Evolutionary conservation across 495 filamentous ascomycete species (phyloP).

Genomic region (Hypoxylon subgilvum): DNA sequence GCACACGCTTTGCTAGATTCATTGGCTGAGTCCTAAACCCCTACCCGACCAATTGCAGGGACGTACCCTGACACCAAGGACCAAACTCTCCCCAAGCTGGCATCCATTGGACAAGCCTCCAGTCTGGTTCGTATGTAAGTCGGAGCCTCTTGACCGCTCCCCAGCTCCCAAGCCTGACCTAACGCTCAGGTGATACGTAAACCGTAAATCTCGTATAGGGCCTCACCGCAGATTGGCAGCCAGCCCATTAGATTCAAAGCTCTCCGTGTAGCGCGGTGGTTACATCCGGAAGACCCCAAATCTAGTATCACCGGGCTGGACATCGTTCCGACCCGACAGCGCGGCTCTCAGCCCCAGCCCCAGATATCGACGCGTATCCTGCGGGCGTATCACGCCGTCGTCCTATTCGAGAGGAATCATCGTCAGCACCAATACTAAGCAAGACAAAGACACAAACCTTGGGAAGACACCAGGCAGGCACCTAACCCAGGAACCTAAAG

Average conservation of each 20-base stretch:
- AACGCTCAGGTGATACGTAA: too few species aligned
- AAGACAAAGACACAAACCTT: not conserved
- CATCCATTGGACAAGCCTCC: too few species aligned
- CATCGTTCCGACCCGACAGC: conserved; percentile 67
- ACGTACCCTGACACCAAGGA: conserved; percentile 13
- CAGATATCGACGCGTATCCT: conserved; percentile 82
- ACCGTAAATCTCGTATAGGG: too few species aligned
- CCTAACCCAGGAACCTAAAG: too few species aligned
- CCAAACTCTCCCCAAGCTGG: not conserved
- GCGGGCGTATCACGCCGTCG: conserved; percentile 90
- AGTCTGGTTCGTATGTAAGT: not conserved
- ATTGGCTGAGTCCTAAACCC: conserved; percentile 5
- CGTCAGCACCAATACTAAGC: conserved; percentile 36
- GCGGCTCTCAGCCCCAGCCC: conserved; percentile 83
- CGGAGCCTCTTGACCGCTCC: too few species aligned
- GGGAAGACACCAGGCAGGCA: too few species aligned
- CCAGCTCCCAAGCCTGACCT: too few species aligned
- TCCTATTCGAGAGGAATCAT: conserved; percentile 52
- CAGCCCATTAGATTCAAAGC: not conserved
- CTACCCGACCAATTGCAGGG: conserved; percentile 11
- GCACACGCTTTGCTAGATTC: too few species aligned
- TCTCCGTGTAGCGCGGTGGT: conserved; percentile 14
- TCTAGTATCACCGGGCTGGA: conserved; percentile 67
- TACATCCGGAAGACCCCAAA: conserved; percentile 99
- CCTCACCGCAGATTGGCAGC: not conserved